Evolutionary conservation across 441 rosid genomes (phyloP), one percentile per base, ranked within the genome.

Genomic region (Erodium texanum): DNA sequence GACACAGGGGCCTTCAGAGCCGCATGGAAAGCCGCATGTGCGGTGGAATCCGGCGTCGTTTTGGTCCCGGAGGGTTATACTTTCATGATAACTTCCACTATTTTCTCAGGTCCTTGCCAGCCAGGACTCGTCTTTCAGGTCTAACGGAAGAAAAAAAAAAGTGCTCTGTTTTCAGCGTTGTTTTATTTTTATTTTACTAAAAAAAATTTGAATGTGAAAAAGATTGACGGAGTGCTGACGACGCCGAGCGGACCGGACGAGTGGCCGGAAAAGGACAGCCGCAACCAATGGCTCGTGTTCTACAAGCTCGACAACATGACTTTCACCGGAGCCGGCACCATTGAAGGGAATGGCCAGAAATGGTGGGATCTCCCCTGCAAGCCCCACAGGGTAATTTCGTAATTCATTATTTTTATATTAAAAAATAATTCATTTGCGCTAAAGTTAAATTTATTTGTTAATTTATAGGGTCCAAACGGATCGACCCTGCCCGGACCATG

Each of bases 291-390:
- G 99, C 88, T 93, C 0, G 92, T 93, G 68, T 93, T 93, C 78
- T 93, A 93, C 66, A 78, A 85, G 65, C 87, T 93, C 1, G 73
- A 87, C 8, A 71, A 75, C 27, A 65, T 93, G 80, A 88, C 82
- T 16, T 79, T 93, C 74, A 77, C 88, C 0, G 99, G 99, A 2
- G 77, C 73, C 65, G 97, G 99, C 58, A 87, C 90, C 71, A 82
- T 93, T 41, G 96, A 93, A 85, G 99, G 99, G 65, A 93, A 93
- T 68, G 99, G 99, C 66, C 90, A 84, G 77, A 80, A 87, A 52
- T 93, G 99, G 99, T 93, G 99, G 99, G 97, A 93, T 43, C 84
- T 93, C 38, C 99, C 99, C 66, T 91, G 99, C 88, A 93, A 93
- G 72, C 99, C 99, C 19, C 99, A 93, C 77, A 76, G 93, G 88